A percentile compares a stretch with the other conserved stretches of the same genome.
These are phyloP conservation scores for Sphaerulina vaccinii DNA, from an alignment of 2,329 filamentous ascomycete species.

Conservation along the genomic window DNA sequence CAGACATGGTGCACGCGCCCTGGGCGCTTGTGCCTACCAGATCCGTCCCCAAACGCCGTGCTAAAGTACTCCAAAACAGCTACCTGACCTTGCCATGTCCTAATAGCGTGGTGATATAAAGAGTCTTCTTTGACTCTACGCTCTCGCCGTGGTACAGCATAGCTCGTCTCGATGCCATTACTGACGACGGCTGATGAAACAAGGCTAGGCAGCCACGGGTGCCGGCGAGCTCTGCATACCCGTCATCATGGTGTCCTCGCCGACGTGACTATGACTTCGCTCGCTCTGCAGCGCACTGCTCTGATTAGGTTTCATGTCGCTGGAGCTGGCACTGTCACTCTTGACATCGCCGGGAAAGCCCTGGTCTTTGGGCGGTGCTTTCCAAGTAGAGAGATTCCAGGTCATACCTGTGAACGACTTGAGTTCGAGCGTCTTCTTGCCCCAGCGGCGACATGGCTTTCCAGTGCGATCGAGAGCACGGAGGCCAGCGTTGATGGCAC, in stretches of 20 bases:
- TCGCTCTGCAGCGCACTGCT: conserved; percentile 61
- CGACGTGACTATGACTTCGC: conserved; percentile 54
- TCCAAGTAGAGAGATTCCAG: conserved; percentile 83
- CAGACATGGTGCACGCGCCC: background rate
- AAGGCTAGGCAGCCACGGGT: conserved; percentile 13
- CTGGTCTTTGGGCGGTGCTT: conserved; percentile 58
- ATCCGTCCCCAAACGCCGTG: conserved; percentile 17
- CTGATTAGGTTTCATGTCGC: conserved; percentile 53
- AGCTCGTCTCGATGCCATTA: too few species aligned
- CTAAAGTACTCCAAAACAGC: conserved; percentile 10
- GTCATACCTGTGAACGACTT: conserved; percentile 89
- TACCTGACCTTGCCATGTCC: background rate
- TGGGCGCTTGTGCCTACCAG: background rate
- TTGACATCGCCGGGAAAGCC: conserved; percentile 62
- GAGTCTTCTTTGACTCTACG: background rate
- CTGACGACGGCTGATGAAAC: background rate
- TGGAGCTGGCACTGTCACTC: conserved; percentile 56
- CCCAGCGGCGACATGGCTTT: conserved; percentile 89
- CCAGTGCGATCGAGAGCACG: conserved; percentile 90
- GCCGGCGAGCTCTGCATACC: conserved; percentile 39
- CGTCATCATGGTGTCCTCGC: conserved; percentile 32
- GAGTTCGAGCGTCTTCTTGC: conserved; percentile 74
- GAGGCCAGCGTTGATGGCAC: conserved; percentile 94
- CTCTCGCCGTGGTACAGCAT: background rate
- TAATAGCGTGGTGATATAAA: background rate